Evolutionary conservation across 2,329 filamentous ascomycete species (phyloP).

Genomic region (Immersiporthe knoxdaviesiana): DNA sequence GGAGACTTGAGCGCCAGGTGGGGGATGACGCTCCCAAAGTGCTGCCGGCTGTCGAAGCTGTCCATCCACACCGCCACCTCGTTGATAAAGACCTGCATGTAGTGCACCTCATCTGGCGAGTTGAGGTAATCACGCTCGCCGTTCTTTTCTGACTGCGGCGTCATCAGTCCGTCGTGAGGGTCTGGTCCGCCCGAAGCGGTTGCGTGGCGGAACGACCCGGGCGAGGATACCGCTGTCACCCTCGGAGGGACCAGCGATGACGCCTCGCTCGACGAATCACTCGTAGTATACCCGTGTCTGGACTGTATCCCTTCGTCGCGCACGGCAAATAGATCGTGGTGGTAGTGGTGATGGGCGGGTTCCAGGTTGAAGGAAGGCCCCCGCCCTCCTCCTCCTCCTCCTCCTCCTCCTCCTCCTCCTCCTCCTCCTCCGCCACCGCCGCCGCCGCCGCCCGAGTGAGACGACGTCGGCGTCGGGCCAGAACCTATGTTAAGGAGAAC

Average conservation of each 20-base stretch:
- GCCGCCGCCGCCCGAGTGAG: conserved; percentile 33
- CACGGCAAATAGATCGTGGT: conserved; percentile 31
- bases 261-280: conserved; percentile 44
- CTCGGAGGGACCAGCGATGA: conserved; percentile 44
- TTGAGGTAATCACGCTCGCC: conserved; percentile 66
- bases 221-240: conserved; percentile 37
- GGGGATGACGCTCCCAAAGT: conserved; percentile 84
- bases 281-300: conserved; percentile 38
- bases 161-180: conserved; percentile 41
- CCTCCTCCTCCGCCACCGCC: no score
- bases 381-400: conserved; percentile 20
- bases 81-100: conserved; percentile 90
- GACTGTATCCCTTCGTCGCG: conserved; percentile 34
- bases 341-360: no score
- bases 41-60: conserved; percentile 80
- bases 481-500: conserved; percentile 21
- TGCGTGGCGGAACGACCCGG: conserved; percentile 31
- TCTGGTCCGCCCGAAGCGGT: conserved; percentile 41
- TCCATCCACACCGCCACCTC: conserved; percentile 96
- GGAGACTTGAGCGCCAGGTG: conserved; percentile 80
- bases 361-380: conserved; percentile 29
- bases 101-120: conserved; percentile 77
- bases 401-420: no score
- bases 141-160: conserved; percentile 46
- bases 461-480: conserved; percentile 33